These are phyloP conservation scores for Ephemerocybe angulata DNA, from an alignment of 768 basidiomycete species.

Conservation along the genomic window DNA sequence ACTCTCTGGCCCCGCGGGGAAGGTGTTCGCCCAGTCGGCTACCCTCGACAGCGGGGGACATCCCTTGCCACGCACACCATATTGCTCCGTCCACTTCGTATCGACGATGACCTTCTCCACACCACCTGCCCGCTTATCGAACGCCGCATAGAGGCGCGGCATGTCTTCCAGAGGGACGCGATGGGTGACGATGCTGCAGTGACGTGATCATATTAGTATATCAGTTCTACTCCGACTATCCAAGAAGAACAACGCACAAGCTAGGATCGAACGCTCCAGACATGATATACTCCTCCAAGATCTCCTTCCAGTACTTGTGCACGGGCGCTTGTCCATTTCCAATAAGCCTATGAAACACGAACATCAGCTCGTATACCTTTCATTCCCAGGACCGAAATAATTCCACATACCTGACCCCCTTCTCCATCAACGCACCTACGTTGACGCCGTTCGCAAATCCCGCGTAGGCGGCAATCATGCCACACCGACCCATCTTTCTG, in stretches of 20 bases:
- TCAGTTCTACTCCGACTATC: too few species aligned
- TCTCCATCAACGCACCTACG: conserved; percentile 75
- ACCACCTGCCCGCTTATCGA: conserved; percentile 53
- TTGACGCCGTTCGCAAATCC: conserved; percentile 67
- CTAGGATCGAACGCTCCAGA: conserved; percentile 63
- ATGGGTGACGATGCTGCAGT: conserved; percentile 51
- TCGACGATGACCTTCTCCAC: conserved; percentile 75
- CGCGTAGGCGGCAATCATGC: conserved; percentile 66
- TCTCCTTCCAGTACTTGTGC: conserved; percentile 70
- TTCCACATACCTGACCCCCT: conserved; percentile 47
- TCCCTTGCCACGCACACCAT: conserved; percentile 29
- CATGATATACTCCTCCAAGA: conserved; percentile 60
- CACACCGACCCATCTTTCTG: conserved; percentile 55
- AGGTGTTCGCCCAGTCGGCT: conserved; percentile 37
- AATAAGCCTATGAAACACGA: conserved; percentile 38
- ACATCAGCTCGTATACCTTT: background rate
- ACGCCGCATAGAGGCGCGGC: conserved; percentile 58
- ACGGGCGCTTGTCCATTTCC: conserved; percentile 77
- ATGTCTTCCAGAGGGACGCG: conserved; percentile 65
- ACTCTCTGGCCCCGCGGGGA: background rate
- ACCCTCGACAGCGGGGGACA: conserved; percentile 54
- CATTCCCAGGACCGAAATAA: background rate
- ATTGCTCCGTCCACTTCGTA: conserved; percentile 47
- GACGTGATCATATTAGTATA: too few species aligned
- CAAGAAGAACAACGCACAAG: conserved; percentile 35